A percentile compares a stretch with the other conserved stretches of the same genome.
Evolutionary conservation across 345 rosid genomes (phyloP).

Genomic region (Pseudoturritis turrita): DNA sequence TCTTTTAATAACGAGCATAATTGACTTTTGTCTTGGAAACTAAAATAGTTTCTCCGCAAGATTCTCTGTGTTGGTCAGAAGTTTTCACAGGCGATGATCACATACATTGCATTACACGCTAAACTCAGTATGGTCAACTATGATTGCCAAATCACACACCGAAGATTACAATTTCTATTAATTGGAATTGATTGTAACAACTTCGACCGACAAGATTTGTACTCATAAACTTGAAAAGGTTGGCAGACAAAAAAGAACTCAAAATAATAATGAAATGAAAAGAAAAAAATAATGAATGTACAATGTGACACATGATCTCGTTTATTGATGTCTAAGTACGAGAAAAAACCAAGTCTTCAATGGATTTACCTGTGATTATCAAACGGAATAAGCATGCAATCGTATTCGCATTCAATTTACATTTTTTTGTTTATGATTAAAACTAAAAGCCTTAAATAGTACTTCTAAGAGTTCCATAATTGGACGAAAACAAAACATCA

Average conservation of each 20-base stretch:
- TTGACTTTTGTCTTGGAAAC: background rate
- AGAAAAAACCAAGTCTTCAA: background rate
- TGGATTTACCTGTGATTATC: background rate
- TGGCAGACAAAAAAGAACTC: background rate
- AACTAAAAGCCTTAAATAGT: background rate
- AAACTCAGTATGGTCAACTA: background rate
- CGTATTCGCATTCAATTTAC: slow-evolving; percentile 1
- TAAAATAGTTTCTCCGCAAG: background rate
- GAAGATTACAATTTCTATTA: background rate
- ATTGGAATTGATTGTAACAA: slow-evolving; percentile 13
- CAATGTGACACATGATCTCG: slow-evolving; percentile 6
- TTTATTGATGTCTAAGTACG: slow-evolving; percentile 10
- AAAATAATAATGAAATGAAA: background rate
- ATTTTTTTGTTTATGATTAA: background rate
- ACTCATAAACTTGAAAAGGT: background rate
- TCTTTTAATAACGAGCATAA: background rate
- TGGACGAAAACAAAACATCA: background rate
- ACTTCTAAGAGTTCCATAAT: background rate
- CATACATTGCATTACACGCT: background rate
- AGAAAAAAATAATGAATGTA: too few species aligned
- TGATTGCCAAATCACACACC: background rate
- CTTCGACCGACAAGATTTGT: slow-evolving; percentile 4
- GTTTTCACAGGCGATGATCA: slow-evolving; percentile 4
- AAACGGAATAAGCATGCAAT: background rate
- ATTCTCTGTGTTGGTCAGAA: slow-evolving; percentile 14